These are phyloP conservation scores for Kalmanozyma brasiliensis DNA, from an alignment of 1,284 basidiomycete genomes.

Conservation along the genomic window DNA sequence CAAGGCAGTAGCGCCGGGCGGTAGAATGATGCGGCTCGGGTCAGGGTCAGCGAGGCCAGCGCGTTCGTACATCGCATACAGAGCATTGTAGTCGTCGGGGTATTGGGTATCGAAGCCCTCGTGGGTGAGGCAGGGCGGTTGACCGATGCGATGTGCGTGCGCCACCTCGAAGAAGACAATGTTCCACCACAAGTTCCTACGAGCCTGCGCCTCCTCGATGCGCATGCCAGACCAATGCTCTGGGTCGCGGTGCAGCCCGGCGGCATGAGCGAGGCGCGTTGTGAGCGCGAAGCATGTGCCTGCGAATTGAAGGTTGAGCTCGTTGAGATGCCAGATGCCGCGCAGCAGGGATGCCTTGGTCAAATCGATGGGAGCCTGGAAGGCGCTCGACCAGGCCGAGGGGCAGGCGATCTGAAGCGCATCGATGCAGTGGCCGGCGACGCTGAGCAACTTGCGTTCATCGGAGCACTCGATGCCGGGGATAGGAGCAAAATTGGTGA, in stretches of 20 bases:
- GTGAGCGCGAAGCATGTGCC: slow-evolving; percentile 55
- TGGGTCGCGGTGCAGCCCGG: slow-evolving; percentile 58
- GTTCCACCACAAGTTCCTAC: slow-evolving; percentile 57
- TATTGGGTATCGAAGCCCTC: slow-evolving; percentile 57
- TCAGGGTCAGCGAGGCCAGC: slow-evolving; percentile 44
- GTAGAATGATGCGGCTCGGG: slow-evolving; percentile 44
- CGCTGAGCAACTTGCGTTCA: slow-evolving; percentile 53
- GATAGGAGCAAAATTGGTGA: slow-evolving; percentile 28
- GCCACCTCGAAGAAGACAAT: slow-evolving; percentile 50
- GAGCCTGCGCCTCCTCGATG: slow-evolving; percentile 55
- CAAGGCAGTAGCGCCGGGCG: slow-evolving; percentile 42
- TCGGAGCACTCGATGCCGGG: slow-evolving; percentile 48
- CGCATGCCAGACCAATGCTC: slow-evolving; percentile 57
- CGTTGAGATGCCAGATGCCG: slow-evolving; percentile 59
- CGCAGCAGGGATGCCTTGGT: slow-evolving; percentile 55
- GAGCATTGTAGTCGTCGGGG: slow-evolving; percentile 52
- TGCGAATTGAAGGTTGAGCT: slow-evolving; percentile 59
- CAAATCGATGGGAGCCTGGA: slow-evolving; percentile 60
- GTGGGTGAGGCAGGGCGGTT: slow-evolving; percentile 49
- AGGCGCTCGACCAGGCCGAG: slow-evolving; percentile 54
- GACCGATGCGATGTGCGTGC: slow-evolving; percentile 50
- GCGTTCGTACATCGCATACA: slow-evolving; percentile 47
- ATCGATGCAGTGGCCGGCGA: slow-evolving; percentile 56
- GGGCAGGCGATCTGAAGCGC: slow-evolving; percentile 59
- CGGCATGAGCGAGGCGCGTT: slow-evolving; percentile 55